phyloP scores from a whole-genome alignment of 1,139 yeast genomes.

The Kazachstania sp. region DNA sequence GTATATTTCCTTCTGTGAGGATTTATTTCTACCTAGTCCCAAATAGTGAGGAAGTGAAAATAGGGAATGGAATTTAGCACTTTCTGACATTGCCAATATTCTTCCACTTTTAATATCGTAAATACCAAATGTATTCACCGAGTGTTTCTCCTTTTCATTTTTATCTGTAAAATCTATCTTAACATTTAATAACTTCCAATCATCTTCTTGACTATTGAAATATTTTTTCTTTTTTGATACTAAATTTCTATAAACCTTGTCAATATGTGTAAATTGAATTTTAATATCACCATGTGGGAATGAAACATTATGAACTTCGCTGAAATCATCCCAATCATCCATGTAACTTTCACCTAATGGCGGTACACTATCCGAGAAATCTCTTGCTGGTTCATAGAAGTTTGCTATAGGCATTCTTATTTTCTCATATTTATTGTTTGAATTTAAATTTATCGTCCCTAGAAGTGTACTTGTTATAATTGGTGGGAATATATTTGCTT shows the following conservation, averaged over 20 bases:
- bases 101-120: conserved; percentile 68
- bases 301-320: conserved; percentile 26
- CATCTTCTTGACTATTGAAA: conserved; percentile 28
- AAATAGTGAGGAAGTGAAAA: conserved; percentile 35
- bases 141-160: conserved; percentile 41
- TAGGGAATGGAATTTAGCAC: conserved; percentile 66
- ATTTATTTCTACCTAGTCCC: conserved; percentile 25
- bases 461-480: conserved; percentile 25
- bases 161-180: conserved; percentile 28
- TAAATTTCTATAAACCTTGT: conserved; percentile 15
- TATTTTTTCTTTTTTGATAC: conserved; percentile 13
- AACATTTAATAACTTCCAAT: conserved; percentile 28
- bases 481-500: conserved; percentile 18
- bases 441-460: conserved; percentile 19
- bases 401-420: conserved; percentile 27
- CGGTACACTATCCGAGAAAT: conserved; percentile 22
- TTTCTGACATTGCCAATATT: conserved; percentile 50
- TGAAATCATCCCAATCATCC: conserved; percentile 16
- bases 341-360: conserved; percentile 22
- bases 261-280: conserved; percentile 23
- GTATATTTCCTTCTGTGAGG: conserved; percentile 35
- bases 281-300: conserved; percentile 24
- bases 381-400: conserved; percentile 25
- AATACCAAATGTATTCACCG: conserved; percentile 50
- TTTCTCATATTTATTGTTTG: conserved; percentile 14